phyloP scores from a whole-genome alignment of 2,329 filamentous ascomycete species.

The Herpotrichia juniperi region DNA sequence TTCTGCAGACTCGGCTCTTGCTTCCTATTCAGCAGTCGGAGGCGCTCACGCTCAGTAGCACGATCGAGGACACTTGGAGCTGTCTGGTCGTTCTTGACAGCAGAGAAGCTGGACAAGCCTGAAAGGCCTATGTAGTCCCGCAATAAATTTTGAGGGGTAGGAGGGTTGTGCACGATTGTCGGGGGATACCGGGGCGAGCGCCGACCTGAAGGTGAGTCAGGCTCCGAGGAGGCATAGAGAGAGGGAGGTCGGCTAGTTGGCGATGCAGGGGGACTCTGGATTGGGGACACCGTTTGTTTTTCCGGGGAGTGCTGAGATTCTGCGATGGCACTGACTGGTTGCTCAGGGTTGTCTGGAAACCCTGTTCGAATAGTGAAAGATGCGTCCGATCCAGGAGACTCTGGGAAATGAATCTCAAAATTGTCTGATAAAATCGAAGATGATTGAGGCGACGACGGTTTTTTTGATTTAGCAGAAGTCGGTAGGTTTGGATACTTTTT shows the following conservation, averaged over 20 bases:
- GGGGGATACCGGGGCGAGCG: conserved; percentile 25
- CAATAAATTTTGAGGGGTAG: too few species aligned
- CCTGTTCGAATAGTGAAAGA: conserved; percentile 39
- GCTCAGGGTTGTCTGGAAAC: conserved; percentile 33
- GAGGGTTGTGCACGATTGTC: conserved; percentile 37
- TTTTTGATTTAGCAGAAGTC: conserved; percentile 13
- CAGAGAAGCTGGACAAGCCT: too few species aligned
- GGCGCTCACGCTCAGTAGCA: too few species aligned
- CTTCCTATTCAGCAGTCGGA: too few species aligned
- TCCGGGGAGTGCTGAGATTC: conserved; percentile 22
- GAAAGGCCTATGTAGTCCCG: too few species aligned
- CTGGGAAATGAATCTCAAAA: too few species aligned
- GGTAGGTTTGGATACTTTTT: conserved; percentile 27
- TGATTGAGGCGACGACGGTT: conserved; percentile 30
- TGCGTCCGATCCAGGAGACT: conserved; percentile 37
- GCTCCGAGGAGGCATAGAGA: conserved; percentile 34
- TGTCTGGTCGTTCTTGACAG: too few species aligned
- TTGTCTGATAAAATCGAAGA: conserved; percentile 24
- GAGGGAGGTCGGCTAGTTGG: conserved; percentile 33
- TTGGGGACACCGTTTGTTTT: conserved; percentile 23
- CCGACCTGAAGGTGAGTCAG: conserved; percentile 30
- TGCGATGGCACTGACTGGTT: conserved; percentile 18
- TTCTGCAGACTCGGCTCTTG: too few species aligned
- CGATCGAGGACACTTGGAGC: too few species aligned
- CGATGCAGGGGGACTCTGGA: conserved; percentile 32